Percentiles rank a stretch among this genome's conserved stretches.
Evolutionary conservation across 768 basidiomycete species (phyloP).

Genomic region (Pleurotus giganteus): DNA sequence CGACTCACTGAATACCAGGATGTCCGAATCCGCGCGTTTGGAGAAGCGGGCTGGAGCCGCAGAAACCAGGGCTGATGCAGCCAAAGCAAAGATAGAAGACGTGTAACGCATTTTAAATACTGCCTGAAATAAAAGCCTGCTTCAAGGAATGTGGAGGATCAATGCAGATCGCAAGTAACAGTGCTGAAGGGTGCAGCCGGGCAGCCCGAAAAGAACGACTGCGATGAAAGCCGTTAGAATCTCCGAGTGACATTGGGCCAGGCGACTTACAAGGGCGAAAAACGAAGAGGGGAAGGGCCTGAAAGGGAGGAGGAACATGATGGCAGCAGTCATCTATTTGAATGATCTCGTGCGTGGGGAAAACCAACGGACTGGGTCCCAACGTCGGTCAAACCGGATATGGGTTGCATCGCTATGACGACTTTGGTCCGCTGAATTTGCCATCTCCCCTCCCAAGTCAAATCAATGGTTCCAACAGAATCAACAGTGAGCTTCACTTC

Average conservation of each 20-base stretch:
- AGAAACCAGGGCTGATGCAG: conserved; percentile 41
- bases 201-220: conserved; percentile 55
- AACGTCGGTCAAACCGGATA: conserved; percentile 10
- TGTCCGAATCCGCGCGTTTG: conserved; percentile 43
- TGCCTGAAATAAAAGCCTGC: conserved; percentile 24
- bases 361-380: conserved; percentile 7
- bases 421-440: background rate
- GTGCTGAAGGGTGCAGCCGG: conserved; percentile 65
- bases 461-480: conserved; percentile 8
- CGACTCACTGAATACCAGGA: conserved; percentile 60
- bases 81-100: conserved; percentile 39
- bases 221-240: background rate
- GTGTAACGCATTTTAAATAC: conserved; percentile 46
- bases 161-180: conserved; percentile 31
- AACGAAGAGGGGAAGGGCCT: conserved; percentile 1
- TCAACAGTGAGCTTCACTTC: background rate
- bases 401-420: conserved; percentile 7
- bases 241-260: background rate
- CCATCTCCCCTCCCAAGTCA: conserved; percentile 1
- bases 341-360: conserved; percentile 8
- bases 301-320: conserved; percentile 7
- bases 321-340: conserved; percentile 6
- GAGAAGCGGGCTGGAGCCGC: conserved; percentile 47
- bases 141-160: conserved; percentile 34
- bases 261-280: conserved; percentile 2